Base-by-base conservation (phyloP, 116 monocot genomes). In the Zostera marina region DNA sequence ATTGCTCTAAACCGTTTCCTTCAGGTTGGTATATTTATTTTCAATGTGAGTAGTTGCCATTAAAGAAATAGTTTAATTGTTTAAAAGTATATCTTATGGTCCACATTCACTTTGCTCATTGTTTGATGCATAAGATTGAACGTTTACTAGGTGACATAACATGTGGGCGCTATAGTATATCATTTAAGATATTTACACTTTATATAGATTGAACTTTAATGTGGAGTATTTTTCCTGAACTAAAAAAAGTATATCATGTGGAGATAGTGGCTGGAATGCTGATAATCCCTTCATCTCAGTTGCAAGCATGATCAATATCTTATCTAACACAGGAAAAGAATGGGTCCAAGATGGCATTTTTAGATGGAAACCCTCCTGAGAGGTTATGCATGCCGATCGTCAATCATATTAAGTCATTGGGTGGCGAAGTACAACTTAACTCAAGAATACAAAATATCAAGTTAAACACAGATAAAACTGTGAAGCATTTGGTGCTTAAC, bases 291-390 rank as follows among this genome's bases (percentile, higher is more conserved):
- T 32, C 26, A 1, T 2, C 26, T 5, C 20, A 45, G 14, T 1
- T 59, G 17, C 32, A 44, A 22, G 26, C 21, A 61, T 47, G 41
- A 54, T 62, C 26, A 49, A 22, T 58, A 47, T 61, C 24, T 62
- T 42, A 32, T 56, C 38, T 38, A 59, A 24, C 44, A 63, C 72
- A 94, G 94, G 94, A 94, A 74, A 94, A 94, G 58, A 77, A 94
- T 73, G 88, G 94, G 2, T 94, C 94, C 39, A 94, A 88, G 59
- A 88, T 94, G 85, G 88, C 85, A 16, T 94, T 88, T 66, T 73
- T 94, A 64, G 88, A 88, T 76, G 94, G 94, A 17, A 94, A 85
- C 32, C 94, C 88, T n/a, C 88, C 94, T 49, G 88, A 94, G 66
- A 77, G 94, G 60, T 53, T 94, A 47, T 94, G 94, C 57, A 75